Evolutionary conservation across 2,329 filamentous ascomycete genomes (phyloP).

Genomic region (Fusarium palustre): DNA sequence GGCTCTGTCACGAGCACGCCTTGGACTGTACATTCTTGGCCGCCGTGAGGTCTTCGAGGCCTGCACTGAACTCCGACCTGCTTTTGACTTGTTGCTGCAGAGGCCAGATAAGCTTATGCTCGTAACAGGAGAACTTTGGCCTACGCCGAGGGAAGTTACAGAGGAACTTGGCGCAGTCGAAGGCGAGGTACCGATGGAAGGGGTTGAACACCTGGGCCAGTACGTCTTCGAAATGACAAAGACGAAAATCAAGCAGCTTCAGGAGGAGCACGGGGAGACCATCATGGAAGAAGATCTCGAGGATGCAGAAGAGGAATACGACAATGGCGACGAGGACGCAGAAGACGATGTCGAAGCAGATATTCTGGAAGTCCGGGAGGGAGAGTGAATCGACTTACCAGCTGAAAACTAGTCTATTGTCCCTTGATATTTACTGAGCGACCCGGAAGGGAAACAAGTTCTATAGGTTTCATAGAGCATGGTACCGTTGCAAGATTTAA

Average conservation of each 20-base stretch:
- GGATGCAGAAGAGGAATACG: slow-evolving; percentile 49
- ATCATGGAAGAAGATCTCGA: slow-evolving; percentile 49
- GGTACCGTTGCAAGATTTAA: slow-evolving; percentile 1
- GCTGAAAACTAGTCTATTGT: slow-evolving; percentile 14
- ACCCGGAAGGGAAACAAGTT: slow-evolving; percentile 15
- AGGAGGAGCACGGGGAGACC: slow-evolving; percentile 50
- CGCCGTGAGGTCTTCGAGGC: slow-evolving; percentile 88
- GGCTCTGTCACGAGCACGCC: slow-evolving; percentile 88
- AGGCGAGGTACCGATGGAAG: slow-evolving; percentile 80
- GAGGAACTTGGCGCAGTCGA: slow-evolving; percentile 59
- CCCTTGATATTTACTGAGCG: slow-evolving; percentile 13
- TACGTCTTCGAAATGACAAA: slow-evolving; percentile 98
- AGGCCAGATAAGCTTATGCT: slow-evolving; percentile 85
- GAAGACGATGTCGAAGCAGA: slow-evolving; percentile 51
- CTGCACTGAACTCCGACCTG: slow-evolving; percentile 87
- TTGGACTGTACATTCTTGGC: slow-evolving; percentile 93
- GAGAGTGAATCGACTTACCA: slow-evolving; percentile 46
- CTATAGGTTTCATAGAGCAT: slow-evolving; percentile 1
- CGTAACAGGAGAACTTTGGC: slow-evolving; percentile 88
- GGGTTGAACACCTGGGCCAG: slow-evolving; percentile 92
- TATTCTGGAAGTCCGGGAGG: slow-evolving; percentile 53
- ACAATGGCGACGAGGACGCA: slow-evolving; percentile 49
- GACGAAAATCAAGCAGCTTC: slow-evolving; percentile 64
- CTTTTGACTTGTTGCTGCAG: slow-evolving; percentile 81
- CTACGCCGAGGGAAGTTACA: slow-evolving; percentile 66